Conservation (phyloP, 179 eudicot species). For the Corrigiola litoralis region DNA sequence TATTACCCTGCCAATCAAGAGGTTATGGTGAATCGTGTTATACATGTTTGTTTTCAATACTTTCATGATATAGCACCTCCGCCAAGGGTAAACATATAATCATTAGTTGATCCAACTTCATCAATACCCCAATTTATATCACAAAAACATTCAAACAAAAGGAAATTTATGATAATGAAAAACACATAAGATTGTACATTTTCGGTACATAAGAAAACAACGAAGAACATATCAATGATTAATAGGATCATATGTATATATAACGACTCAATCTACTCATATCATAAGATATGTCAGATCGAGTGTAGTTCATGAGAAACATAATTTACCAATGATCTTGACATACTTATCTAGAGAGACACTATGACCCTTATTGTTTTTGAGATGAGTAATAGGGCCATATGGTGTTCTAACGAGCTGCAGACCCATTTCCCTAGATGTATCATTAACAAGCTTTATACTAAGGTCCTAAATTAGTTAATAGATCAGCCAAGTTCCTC, state of each 20-base stretch:
- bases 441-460: no score
- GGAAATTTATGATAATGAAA: slow-evolving; percentile 16
- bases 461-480: no score
- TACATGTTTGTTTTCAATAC: not conserved
- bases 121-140: slow-evolving; percentile 28
- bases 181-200: slow-evolving; percentile 3
- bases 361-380: no score
- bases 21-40: not conserved
- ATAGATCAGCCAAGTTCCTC: no score
- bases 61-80: not conserved
- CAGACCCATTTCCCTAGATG: no score
- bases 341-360: no score
- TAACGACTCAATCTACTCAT: slow-evolving; percentile 10
- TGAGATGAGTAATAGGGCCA: no score
- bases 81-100: slow-evolving; percentile 8
- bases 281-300: slow-evolving; percentile 14
- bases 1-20: no score
- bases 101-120: slow-evolving; percentile 20
- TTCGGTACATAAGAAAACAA: slow-evolving; percentile 10
- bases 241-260: slow-evolving; percentile 12
- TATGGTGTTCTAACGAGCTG: no score
- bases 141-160: slow-evolving; percentile 12
- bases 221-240: not conserved
- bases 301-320: slow-evolving; percentile 12
- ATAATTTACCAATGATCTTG: no score